phyloP scores from a whole-genome alignment of 2,329 filamentous ascomycete genomes.

The Penicillium sp. region DNA sequence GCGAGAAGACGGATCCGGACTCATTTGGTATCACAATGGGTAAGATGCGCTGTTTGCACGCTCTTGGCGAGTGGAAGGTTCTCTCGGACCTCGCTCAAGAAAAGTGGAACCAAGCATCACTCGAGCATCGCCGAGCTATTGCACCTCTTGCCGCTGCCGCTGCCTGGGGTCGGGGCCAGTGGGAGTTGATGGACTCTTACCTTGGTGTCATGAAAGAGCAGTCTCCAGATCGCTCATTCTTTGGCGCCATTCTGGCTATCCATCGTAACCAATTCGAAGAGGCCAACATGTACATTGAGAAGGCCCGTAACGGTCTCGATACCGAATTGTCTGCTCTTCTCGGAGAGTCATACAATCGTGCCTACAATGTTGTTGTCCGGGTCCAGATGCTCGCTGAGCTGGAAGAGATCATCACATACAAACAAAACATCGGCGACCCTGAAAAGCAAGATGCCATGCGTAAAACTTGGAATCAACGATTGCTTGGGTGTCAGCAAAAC shows the following conservation, averaged over 20 bases:
- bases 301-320: slow-evolving; percentile 88
- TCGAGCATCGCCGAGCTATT: slow-evolving; percentile 85
- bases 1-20: slow-evolving; percentile 70
- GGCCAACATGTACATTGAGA: slow-evolving; percentile 82
- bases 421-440: slow-evolving; percentile 75
- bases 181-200: slow-evolving; percentile 98
- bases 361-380: slow-evolving; percentile 95
- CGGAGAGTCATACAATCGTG: slow-evolving; percentile 97
- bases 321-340: slow-evolving; percentile 93
- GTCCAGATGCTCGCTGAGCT: slow-evolving; percentile 99
- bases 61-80: slow-evolving; percentile 94
- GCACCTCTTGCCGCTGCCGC: slow-evolving; percentile 92
- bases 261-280: slow-evolving; percentile 96
- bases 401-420: slow-evolving; percentile 97
- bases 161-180: slow-evolving; percentile 94
- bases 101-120: slow-evolving; percentile 86
- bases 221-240: slow-evolving; percentile 94
- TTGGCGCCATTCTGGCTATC: slow-evolving; percentile 90
- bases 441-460: slow-evolving; percentile 90
- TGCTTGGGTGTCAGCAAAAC: slow-evolving; percentile 93
- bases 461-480: slow-evolving; percentile 89
- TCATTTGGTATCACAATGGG: slow-evolving; percentile 98
- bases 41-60: slow-evolving; percentile 98
- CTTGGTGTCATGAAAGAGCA: slow-evolving; percentile 90
- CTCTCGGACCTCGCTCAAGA: slow-evolving; percentile 85